Base-by-base conservation (phyloP, 73 alveolate species). In the Blepharisma stoltei region DNA sequence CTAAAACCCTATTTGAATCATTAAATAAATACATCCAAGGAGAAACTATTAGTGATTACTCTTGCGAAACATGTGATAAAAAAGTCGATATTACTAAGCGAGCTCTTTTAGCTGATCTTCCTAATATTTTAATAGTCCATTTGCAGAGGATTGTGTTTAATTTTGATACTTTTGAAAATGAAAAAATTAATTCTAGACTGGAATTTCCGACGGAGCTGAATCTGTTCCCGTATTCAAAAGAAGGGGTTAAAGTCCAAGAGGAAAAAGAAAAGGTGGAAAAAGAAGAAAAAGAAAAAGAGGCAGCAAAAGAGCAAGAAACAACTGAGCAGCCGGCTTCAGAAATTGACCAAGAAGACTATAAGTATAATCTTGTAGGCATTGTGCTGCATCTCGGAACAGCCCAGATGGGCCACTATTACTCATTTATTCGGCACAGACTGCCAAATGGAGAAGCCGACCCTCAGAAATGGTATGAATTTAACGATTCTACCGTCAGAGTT, bases 371-470 rank as follows among this genome's bases (percentile, higher is more conserved):
- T 43, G 95, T 83, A 32, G 99, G 99, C 43, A 95, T 95, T 38
- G 95, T 87, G 47, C 96, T 95, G 53, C 99, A 95, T 84, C 70
- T 86, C 14, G 99, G 99, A 7, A 92, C 98, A 46, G 99, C 98
- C 3, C 97, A 95, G 66, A 90, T 88, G 21, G 99, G 99, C 0
- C 99, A 95, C 78, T 95, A 95, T 81, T 93, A 83, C 67, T 86
- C 95, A 48, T 85, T 77, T 54, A 92, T 92, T 25, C 87, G 87
- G 60, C 41, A 84, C 87, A 8, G 68, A 82, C 50, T 85, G 95
- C 79, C 93, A 88, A 32, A 87, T 87, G 44, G 41, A 32, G 41
- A 32, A 32, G 81, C 85, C 48, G 90, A 80, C 65, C 84, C 83
- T 47, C 89, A 80, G 37, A 81, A 80, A 54, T 95, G 99, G 98